phyloP scores from a whole-genome alignment of 2,329 filamentous ascomycete species.

The Colletotrichum chrysophilum region DNA sequence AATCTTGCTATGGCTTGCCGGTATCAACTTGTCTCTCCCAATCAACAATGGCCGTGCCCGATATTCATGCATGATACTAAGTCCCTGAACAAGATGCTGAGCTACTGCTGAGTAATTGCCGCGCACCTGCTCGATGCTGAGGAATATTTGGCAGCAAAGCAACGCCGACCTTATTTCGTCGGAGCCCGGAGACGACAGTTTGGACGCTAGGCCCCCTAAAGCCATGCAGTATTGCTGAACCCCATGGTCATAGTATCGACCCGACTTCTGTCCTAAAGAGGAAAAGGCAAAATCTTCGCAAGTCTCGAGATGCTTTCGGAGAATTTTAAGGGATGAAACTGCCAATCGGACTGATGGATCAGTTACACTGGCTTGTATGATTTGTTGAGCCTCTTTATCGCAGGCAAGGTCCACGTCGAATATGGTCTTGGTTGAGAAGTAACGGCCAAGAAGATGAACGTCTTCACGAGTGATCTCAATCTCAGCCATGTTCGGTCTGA shows the following conservation, averaged over 20 bases:
- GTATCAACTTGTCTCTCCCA: slow-evolving; percentile 29
- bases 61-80: slow-evolving; percentile 48
- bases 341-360: slow-evolving; percentile 41
- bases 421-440: slow-evolving; percentile 47
- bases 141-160: slow-evolving; percentile 51
- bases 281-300: slow-evolving; percentile 26
- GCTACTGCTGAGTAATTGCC: slow-evolving; percentile 45
- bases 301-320: slow-evolving; percentile 43
- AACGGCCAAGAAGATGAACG: slow-evolving; percentile 38
- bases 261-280: slow-evolving; percentile 28
- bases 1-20: slow-evolving; percentile 35
- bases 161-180: slow-evolving; percentile 41
- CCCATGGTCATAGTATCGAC: slow-evolving; percentile 32
- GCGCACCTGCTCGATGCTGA: slow-evolving; percentile 50
- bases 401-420: slow-evolving; percentile 42
- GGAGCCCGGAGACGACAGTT: slow-evolving; percentile 36
- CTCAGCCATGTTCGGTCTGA: slow-evolving; percentile 22
- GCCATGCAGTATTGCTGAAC: slow-evolving; percentile 48
- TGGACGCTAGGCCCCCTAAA: slow-evolving; percentile 42
- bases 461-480: slow-evolving; percentile 28
- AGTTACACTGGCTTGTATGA: slow-evolving; percentile 42
- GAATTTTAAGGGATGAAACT: slow-evolving; percentile 41
- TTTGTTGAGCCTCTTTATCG: slow-evolving; percentile 41
- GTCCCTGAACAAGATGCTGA: slow-evolving; percentile 46
- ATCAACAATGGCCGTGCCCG: slow-evolving; percentile 39